phyloP scores from a whole-genome alignment of 2,329 filamentous ascomycete species.

The Ciborinia camelliae region DNA sequence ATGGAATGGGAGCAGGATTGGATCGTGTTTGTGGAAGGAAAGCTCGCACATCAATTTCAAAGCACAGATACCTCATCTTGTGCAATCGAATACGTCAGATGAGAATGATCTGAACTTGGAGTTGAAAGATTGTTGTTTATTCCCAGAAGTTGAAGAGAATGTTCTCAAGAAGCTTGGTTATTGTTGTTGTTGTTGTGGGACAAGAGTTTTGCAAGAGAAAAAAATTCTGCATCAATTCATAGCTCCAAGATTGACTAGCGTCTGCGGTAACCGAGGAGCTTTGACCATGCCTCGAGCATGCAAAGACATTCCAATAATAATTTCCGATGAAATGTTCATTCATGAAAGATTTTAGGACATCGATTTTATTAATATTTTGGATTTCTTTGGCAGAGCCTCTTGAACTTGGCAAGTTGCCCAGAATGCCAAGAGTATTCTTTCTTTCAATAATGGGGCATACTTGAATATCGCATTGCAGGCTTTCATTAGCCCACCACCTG shows the following conservation, averaged over 20 bases:
- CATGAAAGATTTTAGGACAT: background rate
- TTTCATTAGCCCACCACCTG: background rate
- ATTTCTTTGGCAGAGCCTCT: background rate
- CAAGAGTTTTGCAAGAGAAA: background rate
- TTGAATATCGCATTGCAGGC: background rate
- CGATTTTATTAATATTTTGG: background rate
- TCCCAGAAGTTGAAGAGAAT: background rate
- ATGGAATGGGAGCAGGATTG: background rate
- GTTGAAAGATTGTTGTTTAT: background rate
- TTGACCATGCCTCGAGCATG: conserved; percentile 10
- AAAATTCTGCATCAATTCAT: conserved; percentile 1
- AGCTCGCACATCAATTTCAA: background rate
- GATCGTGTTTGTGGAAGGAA: background rate
- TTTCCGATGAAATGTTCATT: background rate
- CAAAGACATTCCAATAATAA: background rate
- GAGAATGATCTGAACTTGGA: background rate
- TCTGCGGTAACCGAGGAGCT: conserved; percentile 3
- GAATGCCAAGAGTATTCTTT: background rate
- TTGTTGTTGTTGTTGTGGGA: background rate
- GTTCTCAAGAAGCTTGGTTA: background rate
- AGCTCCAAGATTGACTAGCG: conserved; percentile 8
- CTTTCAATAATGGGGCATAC: background rate
- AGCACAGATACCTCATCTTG: background rate
- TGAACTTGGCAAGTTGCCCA: background rate
- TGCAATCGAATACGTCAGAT: background rate